Conservation (phyloP, 2,329 filamentous ascomycete species). For the Annulohypoxylon truncatum region DNA sequence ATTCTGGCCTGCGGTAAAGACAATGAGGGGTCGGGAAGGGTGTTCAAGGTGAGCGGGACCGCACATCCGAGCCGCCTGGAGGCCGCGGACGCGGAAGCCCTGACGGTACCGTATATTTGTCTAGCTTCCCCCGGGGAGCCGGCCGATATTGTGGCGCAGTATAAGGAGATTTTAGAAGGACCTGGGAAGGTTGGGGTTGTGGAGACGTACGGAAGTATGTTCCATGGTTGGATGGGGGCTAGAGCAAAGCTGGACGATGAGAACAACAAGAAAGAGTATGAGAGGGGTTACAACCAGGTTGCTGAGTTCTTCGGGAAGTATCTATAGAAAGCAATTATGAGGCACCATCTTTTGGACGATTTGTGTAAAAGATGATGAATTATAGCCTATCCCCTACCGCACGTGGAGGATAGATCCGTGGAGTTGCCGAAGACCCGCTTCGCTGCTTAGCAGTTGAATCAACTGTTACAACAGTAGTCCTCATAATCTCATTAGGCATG, state of each 20-base stretch:
- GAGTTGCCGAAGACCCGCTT: neutral
- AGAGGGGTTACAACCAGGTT: slow-evolving; percentile 60
- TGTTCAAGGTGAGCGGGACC: slow-evolving; percentile 19
- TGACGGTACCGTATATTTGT: slow-evolving; percentile 22
- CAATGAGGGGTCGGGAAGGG: slow-evolving; percentile 49
- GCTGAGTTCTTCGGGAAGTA: slow-evolving; percentile 58
- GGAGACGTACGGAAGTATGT: slow-evolving; percentile 52
- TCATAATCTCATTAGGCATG: slow-evolving; percentile 27
- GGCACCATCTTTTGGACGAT: too few species aligned
- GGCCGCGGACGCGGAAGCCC: slow-evolving; percentile 21
- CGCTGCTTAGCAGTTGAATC: slow-evolving; percentile 10
- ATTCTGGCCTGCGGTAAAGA: slow-evolving; percentile 49
- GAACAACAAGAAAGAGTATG: slow-evolving; percentile 59
- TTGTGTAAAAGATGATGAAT: neutral
- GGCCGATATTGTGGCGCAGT: slow-evolving; percentile 53
- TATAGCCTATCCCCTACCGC: slow-evolving; percentile 18
- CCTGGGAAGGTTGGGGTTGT: slow-evolving; percentile 56
- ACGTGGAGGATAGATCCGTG: slow-evolving; percentile 2
- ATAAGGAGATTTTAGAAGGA: slow-evolving; percentile 56
- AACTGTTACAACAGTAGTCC: slow-evolving; percentile 34
- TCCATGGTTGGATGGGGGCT: slow-evolving; percentile 71
- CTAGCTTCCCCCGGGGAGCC: slow-evolving; percentile 24
- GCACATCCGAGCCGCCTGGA: slow-evolving; percentile 16
- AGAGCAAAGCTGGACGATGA: slow-evolving; percentile 59
- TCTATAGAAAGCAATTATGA: slow-evolving; percentile 36